Evolutionary conservation across 2,329 filamentous ascomycete species (phyloP), one percentile per base, ranked within the genome.

Genomic region (Venturia carpophila): DNA sequence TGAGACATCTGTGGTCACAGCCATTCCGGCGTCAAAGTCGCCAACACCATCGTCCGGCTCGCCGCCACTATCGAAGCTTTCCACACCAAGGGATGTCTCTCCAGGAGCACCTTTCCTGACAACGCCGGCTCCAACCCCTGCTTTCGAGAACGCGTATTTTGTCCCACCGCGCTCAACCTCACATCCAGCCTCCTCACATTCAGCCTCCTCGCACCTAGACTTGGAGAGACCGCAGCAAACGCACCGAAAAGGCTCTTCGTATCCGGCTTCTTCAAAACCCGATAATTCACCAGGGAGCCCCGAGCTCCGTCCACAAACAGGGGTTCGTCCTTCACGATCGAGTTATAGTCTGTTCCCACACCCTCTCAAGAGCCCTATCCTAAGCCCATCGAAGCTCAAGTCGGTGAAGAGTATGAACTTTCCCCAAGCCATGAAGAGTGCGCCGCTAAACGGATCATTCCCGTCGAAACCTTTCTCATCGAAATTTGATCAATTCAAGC

Each of bases 281-380:
- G 9, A 27, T 17, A 42, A 1, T 42, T 37, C 37, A 27, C 58
- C 58, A 1, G 2, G 15, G 37, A 27, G n/a, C 9, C 37, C 58
- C 5, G 3, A 10, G n/a, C 3, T 6, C 9, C 37, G 37, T 17
- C 5, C 37, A 24, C 58, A 39, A 27, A 45, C 58, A n/a, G 58
- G 5, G 43, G 60, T 61, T 27, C 60, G 60, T 27, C n/a, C 60
- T 17, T 27, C 60, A 43, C 30, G 60, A 27, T 42, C 60, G 21
- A 61, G 42, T 42, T 61, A 61, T 17, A 61, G 60, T 24, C 21
- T 61, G 17, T 61, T 61, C 24, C 60, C 60, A 30, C 60, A 61
- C n/a, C 60, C 37, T n/a, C 37, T 4, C 27, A 58, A 58, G 30
- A 58, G 27, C 15, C 52, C 27, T 37, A 15, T 17, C 13, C 3